phyloP scores from a whole-genome alignment of 2,329 filamentous ascomycete species.

The Aspergillus terreus region DNA sequence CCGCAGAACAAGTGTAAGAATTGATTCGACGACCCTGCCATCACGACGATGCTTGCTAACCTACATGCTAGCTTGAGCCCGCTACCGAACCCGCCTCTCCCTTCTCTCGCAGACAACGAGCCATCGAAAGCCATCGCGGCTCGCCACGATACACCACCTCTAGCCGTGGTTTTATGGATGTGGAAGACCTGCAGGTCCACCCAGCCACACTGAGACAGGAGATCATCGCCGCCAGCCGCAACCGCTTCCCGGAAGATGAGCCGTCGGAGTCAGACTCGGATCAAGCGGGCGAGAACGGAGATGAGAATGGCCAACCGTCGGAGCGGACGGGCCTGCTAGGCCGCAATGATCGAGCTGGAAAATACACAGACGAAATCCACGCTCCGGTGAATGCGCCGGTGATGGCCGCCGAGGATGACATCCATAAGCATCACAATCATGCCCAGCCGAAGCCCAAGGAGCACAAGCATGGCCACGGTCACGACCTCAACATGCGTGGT shows the following conservation, averaged over 20 bases:
- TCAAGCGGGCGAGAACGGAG: constrained; percentile 47
- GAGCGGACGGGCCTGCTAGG: constrained; percentile 38
- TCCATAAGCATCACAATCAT: constrained; percentile 75
- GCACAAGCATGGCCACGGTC: constrained; percentile 51
- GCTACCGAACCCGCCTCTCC: constrained; percentile 26
- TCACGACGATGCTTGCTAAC: constrained; percentile 15
- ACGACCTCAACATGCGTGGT: constrained; percentile 85
- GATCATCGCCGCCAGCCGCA: constrained; percentile 79
- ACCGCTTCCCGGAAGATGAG: constrained; percentile 57
- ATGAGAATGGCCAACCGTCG: constrained; percentile 49
- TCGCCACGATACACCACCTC: constrained; percentile 49
- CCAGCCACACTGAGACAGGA: constrained; percentile 88
- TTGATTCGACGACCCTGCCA: constrained; percentile 31
- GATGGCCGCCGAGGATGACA: constrained; percentile 27
- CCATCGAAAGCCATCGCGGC: constrained; percentile 22
- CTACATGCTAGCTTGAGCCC: constrained; percentile 19
- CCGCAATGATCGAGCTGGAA: constrained; percentile 39
- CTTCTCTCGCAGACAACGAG: constrained; percentile 28
- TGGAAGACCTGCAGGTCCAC: constrained; percentile 75
- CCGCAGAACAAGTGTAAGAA: constrained; percentile 45
- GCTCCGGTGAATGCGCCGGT: constrained; percentile 8
- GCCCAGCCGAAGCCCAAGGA: constrained; percentile 61
- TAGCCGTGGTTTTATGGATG: constrained; percentile 50
- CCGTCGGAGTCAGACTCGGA: constrained; percentile 55
- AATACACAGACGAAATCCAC: constrained; percentile 30